Base-by-base conservation (phyloP, 805 yeast species). In the Pichia nanzhaoensis region DNA sequence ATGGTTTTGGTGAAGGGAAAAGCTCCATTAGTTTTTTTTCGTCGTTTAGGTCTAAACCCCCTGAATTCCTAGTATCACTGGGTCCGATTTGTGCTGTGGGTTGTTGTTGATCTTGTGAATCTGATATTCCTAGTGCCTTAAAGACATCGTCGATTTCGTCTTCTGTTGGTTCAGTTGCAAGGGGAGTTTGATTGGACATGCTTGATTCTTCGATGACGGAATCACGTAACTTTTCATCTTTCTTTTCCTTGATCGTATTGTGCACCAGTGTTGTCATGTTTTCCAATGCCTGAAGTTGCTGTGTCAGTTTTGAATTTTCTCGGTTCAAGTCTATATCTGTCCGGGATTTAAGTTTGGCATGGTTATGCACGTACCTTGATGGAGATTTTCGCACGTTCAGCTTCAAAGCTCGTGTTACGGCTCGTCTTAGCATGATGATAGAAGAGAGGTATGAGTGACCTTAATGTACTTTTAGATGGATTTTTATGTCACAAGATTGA, bases 141-240 rank as follows among this genome's bases (percentile, higher is more conserved):
- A 61, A 59, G 3, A 60, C 56, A 33, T 55, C 59, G 18, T 58
- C 58, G 3, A 63, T 60, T 31, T 59, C 63, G 9, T 52, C 51
- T 10, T 59, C 57, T 3, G 48, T 44, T 5, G 46, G 51, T 27
- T 50, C 45, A 34, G 54, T 55, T 22, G 55, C 49, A 4, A 42
- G 21, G 28, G 14, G 14, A 24, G 22, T n/a, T n/a, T n/a, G 10
- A 6, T 18, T 2, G 14, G 18, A 14, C 5, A 5, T 37, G n/a
- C 48, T 46, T 1, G 60, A 38, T n/a, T 60, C 61, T 14, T 49
- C 37, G 22, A 46, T 53, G 9, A 49, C 45, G n/a, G 41, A 31
- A 21, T 55, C 39, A 19, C 51, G 51, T 24, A 49, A 37, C 12
- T 16, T 27, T n/a, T 47, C 50, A 45, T 55, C 57, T 40, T 53